Evolutionary conservation across 345 rosid genomes (phyloP), one percentile per base, ranked within the genome.

Genomic region (Cardamine occulta): DNA sequence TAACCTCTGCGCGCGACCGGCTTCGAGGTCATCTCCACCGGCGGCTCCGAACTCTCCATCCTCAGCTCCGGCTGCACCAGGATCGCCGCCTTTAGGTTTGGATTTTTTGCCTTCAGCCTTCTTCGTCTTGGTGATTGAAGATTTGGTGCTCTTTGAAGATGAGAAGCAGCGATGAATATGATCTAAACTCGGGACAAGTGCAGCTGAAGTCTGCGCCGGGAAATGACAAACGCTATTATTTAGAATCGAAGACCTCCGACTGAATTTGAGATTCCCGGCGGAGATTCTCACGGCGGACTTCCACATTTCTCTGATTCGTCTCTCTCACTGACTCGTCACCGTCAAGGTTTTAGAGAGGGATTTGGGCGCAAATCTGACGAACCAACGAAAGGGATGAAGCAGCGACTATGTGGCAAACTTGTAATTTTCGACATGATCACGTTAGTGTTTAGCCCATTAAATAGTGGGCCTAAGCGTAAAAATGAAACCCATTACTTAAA

Each of bases 1-100:
- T 24, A 95, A 80, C 34, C 78, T 85, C 17, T 82, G 88, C 1
- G 84, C 86, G 0, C 98, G 94, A 37, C 70, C 79, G 4, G 82
- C 83, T 31, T 83, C 82, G 4, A 65, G 80, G 9, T 90, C 89
- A 1, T 82, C 84, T 31, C 62, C 82, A 34, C 69, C 80, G 63
- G 74, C 61, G 3, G 78, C 75, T 2, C 83, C 84, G 17, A 66
- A 60, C 42, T 75, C 86, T 17, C 73, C 85, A 65, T 67, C 62
- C 31, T 74, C 71, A 13, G 85, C 67, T 24, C 81, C 69, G 14
- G 80, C 57, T 23, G 82, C 77, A 44, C 80, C 24, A 17, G 85
- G 44, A 51, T 73, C 74, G 15, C 68, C 49, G 74, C 78, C 74
- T 73, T 57, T 74, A 57, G 87, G 51, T 68, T 86, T 85, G n/a